Conservation (phyloP, 164 flowering plant species). For the Saururus chinensis region DNA sequence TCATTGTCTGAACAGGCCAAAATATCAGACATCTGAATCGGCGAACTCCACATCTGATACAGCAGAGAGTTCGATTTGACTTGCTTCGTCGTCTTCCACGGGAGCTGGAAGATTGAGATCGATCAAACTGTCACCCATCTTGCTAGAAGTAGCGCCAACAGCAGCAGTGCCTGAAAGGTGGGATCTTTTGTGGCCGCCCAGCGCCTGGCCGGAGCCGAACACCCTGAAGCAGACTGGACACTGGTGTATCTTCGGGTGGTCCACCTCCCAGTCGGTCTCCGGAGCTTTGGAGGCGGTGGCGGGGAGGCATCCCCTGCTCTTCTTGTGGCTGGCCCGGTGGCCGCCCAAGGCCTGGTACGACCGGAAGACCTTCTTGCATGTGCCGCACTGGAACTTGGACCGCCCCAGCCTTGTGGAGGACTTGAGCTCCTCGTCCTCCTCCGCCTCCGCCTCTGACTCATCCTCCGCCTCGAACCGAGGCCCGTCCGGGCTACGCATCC, state of each 20-base stretch:
- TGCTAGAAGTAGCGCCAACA: constrained; percentile 8
- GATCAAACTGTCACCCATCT: constrained; percentile 28
- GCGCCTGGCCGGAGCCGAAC: constrained; percentile 78
- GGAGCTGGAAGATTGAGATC: constrained; percentile 92
- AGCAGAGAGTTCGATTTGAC: constrained; percentile 46
- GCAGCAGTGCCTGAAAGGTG: constrained; percentile 26
- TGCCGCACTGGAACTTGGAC: constrained; percentile 59
- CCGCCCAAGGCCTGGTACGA: constrained; percentile 92
- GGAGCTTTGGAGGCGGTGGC: constrained; percentile 2
- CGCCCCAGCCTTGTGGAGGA: constrained; percentile 4
- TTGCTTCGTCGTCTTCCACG: constrained; percentile 45
- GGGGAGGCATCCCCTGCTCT: constrained; percentile 22
- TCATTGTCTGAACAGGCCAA: neutral
- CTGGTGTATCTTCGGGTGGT: constrained; percentile 38
- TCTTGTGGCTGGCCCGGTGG: constrained; percentile 86
- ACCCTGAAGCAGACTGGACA: constrained; percentile 70
- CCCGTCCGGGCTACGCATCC: constrained; percentile 17
- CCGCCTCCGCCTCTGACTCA: neutral
- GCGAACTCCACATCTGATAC: constrained; percentile 36
- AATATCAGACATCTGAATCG: constrained; percentile 9
- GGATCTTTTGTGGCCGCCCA: constrained; percentile 90
- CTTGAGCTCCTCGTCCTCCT: constrained; percentile 8
- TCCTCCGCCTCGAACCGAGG: constrained; percentile 5
- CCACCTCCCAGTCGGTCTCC: constrained; percentile 5
- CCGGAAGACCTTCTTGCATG: constrained; percentile 59